Percentiles rank a stretch among this genome's conserved stretches.
Evolutionary conservation across 805 yeast genomes (phyloP).

Genomic region (Candida chauliodis): DNA sequence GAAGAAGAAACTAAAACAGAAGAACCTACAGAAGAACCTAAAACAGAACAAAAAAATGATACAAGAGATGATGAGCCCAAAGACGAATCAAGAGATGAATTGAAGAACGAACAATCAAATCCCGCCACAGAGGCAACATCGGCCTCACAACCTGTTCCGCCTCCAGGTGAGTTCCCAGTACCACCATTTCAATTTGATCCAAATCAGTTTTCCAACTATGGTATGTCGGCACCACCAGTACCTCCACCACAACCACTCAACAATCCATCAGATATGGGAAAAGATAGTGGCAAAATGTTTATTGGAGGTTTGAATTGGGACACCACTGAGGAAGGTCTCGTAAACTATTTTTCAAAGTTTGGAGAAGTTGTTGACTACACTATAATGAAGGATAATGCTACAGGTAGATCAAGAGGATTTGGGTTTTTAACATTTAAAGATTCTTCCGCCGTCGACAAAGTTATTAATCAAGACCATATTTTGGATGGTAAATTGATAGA

Average conservation of each 20-base stretch:
- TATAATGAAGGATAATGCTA: constrained; percentile 84
- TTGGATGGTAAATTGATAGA: constrained; percentile 95
- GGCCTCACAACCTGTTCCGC: not conserved
- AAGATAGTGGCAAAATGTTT: constrained; percentile 86
- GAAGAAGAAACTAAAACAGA: constrained; percentile 8
- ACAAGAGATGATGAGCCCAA: constrained; percentile 5
- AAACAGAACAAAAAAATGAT: constrained; percentile 1
- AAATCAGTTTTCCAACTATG: constrained; percentile 14
- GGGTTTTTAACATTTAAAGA: constrained; percentile 87
- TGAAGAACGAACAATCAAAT: constrained; percentile 6
- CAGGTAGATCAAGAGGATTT: constrained; percentile 92
- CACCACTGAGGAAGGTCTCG: constrained; percentile 84
- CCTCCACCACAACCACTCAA: constrained; percentile 15
- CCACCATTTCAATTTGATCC: constrained; percentile 9
- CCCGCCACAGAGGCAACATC: not conserved
- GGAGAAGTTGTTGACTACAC: constrained; percentile 88
- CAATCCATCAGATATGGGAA: constrained; percentile 31
- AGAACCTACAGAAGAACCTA: constrained; percentile 13
- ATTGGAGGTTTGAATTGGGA: constrained; percentile 98
- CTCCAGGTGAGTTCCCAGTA: constrained; percentile 7
- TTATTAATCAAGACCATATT: constrained; percentile 79
- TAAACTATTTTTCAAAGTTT: constrained; percentile 76
- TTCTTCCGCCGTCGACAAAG: constrained; percentile 80
- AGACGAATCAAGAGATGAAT: constrained; percentile 3
- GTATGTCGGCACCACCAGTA: constrained; percentile 15